phyloP scores from a whole-genome alignment of 2,329 filamentous ascomycete species.

The Xylariales sp. region DNA sequence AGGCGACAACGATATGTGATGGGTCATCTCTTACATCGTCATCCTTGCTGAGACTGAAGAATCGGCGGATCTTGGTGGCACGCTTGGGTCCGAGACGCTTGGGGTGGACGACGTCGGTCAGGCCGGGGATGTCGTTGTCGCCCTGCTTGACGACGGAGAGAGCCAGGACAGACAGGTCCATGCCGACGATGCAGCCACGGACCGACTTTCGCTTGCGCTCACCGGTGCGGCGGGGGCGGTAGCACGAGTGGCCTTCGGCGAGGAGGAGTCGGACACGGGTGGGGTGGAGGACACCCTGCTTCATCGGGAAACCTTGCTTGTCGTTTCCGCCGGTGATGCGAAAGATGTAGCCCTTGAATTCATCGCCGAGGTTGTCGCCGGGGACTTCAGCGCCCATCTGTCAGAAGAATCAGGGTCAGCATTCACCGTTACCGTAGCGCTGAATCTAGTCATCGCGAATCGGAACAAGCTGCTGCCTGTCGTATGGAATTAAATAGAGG shows the following conservation, averaged over 20 bases:
- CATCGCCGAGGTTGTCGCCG: slow-evolving; percentile 92
- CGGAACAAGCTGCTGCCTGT: too few relatives aligned
- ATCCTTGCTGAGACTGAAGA: slow-evolving; percentile 99
- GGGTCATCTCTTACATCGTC: slow-evolving; percentile 83
- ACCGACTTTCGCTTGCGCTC: slow-evolving; percentile 99
- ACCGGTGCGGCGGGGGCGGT: slow-evolving; percentile 93
- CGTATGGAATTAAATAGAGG: too few relatives aligned
- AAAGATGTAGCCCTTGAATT: slow-evolving; percentile 99
- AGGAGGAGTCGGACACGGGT: slow-evolving; percentile 98
- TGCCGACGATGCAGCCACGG: slow-evolving; percentile 96
- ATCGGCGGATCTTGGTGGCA: slow-evolving; percentile 98
- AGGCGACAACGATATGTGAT: slow-evolving; percentile 65
- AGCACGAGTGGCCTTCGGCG: slow-evolving; percentile 96
- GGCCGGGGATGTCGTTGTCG: slow-evolving; percentile 85
- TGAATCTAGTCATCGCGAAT: neutral
- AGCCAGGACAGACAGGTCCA: slow-evolving; percentile 91
- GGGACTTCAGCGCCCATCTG: slow-evolving; percentile 88
- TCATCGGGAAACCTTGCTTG: slow-evolving; percentile 99
- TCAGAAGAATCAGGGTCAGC: slow-evolving; percentile 28
- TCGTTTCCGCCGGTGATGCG: slow-evolving; percentile 99
- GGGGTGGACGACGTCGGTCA: slow-evolving; percentile 97
- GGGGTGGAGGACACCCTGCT: slow-evolving; percentile 99
- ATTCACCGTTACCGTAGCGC: neutral
- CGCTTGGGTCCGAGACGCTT: slow-evolving; percentile 99
- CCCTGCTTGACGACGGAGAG: slow-evolving; percentile 98